Conservation (phyloP, 305 asterid genomes). For the Fraxinus sp. region DNA sequence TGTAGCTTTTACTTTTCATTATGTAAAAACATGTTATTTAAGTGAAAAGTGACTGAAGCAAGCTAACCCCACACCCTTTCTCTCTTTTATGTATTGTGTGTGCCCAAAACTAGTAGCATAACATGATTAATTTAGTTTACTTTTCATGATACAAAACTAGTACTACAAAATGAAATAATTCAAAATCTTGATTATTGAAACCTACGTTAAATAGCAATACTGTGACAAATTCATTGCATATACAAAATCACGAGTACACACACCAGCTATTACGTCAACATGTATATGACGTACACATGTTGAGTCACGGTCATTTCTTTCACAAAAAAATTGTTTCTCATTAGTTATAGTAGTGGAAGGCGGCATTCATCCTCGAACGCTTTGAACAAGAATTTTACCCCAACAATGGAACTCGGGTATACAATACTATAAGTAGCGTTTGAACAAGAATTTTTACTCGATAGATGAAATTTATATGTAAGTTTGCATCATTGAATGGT, state of each 20-base stretch:
- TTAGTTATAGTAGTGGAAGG: neutral
- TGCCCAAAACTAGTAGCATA: neutral
- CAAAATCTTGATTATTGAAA: neutral
- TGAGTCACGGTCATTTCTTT: neutral
- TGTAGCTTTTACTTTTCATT: conserved; percentile 31
- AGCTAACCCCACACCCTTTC: neutral
- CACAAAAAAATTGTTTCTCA: neutral
- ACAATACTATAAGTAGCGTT: neutral
- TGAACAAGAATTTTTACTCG: neutral
- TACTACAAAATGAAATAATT: neutral
- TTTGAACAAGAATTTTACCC: neutral
- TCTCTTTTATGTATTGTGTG: neutral
- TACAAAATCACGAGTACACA: neutral
- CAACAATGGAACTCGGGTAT: neutral
- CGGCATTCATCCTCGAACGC: neutral
- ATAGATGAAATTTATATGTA: neutral
- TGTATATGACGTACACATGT: neutral
- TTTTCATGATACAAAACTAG: neutral
- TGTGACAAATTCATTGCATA: neutral
- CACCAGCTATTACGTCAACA: neutral
- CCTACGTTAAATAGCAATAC: neutral
- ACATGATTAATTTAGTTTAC: neutral
- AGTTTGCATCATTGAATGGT: neutral
- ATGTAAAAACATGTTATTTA: conserved; percentile 15
- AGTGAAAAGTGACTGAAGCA: conserved; percentile 29